Conservation (phyloP, 1,139 yeast species). For the Debaryomyces nepalensis region DNA sequence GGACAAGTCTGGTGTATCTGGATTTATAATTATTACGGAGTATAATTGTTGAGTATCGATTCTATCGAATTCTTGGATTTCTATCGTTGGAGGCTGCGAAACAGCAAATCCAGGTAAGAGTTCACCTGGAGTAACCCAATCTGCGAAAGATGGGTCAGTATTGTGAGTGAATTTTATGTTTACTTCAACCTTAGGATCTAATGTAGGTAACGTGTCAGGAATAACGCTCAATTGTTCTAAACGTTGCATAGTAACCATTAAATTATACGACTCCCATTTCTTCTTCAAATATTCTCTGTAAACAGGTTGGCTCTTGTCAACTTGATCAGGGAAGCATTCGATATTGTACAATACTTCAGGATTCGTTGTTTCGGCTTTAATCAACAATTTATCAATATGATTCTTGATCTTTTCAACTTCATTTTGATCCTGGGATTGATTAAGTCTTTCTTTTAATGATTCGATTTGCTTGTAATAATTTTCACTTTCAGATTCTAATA, state of each 20-base stretch:
- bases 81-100: slow-evolving; percentile 71
- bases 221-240: slow-evolving; percentile 82
- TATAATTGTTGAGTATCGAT: slow-evolving; percentile 53
- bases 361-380: slow-evolving; percentile 64
- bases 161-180: slow-evolving; percentile 76
- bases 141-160: slow-evolving; percentile 50
- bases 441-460: slow-evolving; percentile 17
- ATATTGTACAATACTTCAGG: slow-evolving; percentile 84
- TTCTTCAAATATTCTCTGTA: slow-evolving; percentile 70
- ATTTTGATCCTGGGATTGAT: slow-evolving; percentile 14
- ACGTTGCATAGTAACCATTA: slow-evolving; percentile 84
- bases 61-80: slow-evolving; percentile 72
- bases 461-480: slow-evolving; percentile 27
- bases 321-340: slow-evolving; percentile 42
- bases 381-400: slow-evolving; percentile 28
- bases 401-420: slow-evolving; percentile 15
- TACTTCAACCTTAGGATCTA: slow-evolving; percentile 82
- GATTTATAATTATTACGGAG: slow-evolving; percentile 82
- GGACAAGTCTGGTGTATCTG: slow-evolving; percentile 83
- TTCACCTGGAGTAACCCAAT: slow-evolving; percentile 81
- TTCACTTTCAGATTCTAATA: slow-evolving; percentile 53
- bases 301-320: slow-evolving; percentile 78
- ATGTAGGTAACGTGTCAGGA: slow-evolving; percentile 92
- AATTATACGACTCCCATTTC: slow-evolving; percentile 72
- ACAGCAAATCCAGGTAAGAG: slow-evolving; percentile 75